phyloP scores from a whole-genome alignment of 1,139 yeast species.

The Yamadazyma membranifaciens region DNA sequence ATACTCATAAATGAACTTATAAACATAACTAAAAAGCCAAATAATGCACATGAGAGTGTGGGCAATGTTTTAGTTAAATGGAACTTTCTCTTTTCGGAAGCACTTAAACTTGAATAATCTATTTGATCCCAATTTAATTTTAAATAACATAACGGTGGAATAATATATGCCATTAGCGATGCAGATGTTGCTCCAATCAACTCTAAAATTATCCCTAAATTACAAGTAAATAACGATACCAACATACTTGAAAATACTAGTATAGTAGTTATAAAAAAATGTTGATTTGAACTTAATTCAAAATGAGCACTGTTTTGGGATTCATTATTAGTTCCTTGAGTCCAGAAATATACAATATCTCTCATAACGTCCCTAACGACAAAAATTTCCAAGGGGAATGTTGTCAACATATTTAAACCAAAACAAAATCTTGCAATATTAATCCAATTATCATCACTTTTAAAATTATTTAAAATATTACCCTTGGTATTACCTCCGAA shows the following conservation, averaged over 20 bases:
- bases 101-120: conserved; percentile 39
- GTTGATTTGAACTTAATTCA: conserved; percentile 48
- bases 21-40: conserved; percentile 77
- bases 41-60: conserved; percentile 58
- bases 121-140: conserved; percentile 55
- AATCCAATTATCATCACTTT: conserved; percentile 66
- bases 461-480: conserved; percentile 82
- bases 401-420: conserved; percentile 92
- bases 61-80: conserved; percentile 43
- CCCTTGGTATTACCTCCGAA: conserved; percentile 84
- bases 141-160: conserved; percentile 83
- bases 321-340: conserved; percentile 15
- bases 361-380: conserved; percentile 83
- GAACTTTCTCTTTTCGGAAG: conserved; percentile 27
- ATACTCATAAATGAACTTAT: conserved; percentile 77
- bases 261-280: conserved; percentile 63
- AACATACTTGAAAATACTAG: conserved; percentile 71
- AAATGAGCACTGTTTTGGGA: conserved; percentile 34
- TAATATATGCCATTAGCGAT: conserved; percentile 84
- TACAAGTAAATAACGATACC: conserved; percentile 78
- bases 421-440: conserved; percentile 88
- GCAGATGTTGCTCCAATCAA: conserved; percentile 93
- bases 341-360: conserved; percentile 47
- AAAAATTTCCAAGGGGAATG: conserved; percentile 86
- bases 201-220: conserved; percentile 84